A percentile compares a stretch with the other conserved stretches of the same genome.
phyloP scores from a whole-genome alignment of 345 rosid genomes.

The Salix brachista region DNA sequence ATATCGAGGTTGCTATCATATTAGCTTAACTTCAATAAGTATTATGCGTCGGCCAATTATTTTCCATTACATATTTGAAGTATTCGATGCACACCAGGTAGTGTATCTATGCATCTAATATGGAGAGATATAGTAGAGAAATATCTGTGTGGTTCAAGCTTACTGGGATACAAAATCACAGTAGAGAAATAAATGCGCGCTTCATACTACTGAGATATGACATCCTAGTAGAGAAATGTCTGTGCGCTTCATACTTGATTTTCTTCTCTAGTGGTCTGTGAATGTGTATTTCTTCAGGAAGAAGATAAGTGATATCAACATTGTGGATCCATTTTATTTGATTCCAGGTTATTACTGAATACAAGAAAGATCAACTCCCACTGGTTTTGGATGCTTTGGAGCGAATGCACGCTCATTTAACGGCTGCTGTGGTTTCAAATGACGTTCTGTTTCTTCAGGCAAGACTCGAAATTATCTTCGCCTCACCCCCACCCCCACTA shows the following conservation, averaged over 20 bases:
- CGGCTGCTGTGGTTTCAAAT: constrained; percentile 94
- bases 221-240: too few relatives aligned
- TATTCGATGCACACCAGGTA: too few relatives aligned
- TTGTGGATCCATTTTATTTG: neutral
- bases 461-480: constrained; percentile 15
- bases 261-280: neutral
- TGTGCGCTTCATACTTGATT: neutral
- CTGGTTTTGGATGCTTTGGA: constrained; percentile 80
- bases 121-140: too few relatives aligned
- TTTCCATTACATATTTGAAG: too few relatives aligned
- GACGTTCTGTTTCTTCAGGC: constrained; percentile 86
- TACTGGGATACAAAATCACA: too few relatives aligned
- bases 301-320: constrained; percentile 2
- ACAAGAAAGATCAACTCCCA: constrained; percentile 70
- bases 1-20: too few relatives aligned
- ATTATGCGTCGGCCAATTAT: too few relatives aligned
- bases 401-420: constrained; percentile 93
- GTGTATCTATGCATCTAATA: neutral
- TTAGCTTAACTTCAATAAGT: too few relatives aligned
- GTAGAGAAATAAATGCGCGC: too few relatives aligned
- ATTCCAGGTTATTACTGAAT: constrained; percentile 71
- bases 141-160: too few relatives aligned
- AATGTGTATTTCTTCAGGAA: neutral
- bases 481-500: neutral
- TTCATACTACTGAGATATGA: too few relatives aligned